A percentile compares a stretch with the other conserved stretches of the same genome.
phyloP scores from a whole-genome alignment of 1,284 basidiomycete genomes.

The Fomitopsis palustris region DNA sequence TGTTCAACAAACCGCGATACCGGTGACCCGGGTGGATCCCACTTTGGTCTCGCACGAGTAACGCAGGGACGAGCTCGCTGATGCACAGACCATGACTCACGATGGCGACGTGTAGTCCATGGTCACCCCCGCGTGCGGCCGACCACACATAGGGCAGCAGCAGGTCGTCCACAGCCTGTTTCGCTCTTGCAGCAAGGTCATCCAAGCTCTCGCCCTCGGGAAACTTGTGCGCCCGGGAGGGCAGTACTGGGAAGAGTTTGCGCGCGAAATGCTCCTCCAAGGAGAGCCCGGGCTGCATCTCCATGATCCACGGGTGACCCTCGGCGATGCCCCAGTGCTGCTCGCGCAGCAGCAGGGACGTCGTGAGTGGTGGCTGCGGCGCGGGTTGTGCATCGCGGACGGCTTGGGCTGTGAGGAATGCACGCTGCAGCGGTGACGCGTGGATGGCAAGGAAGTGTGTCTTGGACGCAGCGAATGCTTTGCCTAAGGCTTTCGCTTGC shows the following conservation, averaged over 20 bases:
- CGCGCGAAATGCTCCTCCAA: constrained; percentile 48
- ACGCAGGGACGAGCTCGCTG: constrained; percentile 53
- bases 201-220: constrained; percentile 72
- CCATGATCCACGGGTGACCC: constrained; percentile 49
- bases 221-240: constrained; percentile 52
- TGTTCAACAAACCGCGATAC: constrained; percentile 61
- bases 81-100: constrained; percentile 84
- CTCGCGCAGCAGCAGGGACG: constrained; percentile 55
- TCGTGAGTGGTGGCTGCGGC: constrained; percentile 52
- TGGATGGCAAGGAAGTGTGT: constrained; percentile 67
- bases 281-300: constrained; percentile 31
- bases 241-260: constrained; percentile 49
- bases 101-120: constrained; percentile 58
- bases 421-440: constrained; percentile 79
- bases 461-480: constrained; percentile 45
- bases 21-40: constrained; percentile 29
- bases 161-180: constrained; percentile 52
- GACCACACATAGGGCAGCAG: constrained; percentile 56
- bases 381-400: constrained; percentile 49
- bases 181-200: constrained; percentile 64
- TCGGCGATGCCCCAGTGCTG: constrained; percentile 76
- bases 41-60: constrained; percentile 41
- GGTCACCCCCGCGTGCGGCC: constrained; percentile 34
- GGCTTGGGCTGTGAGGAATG: constrained; percentile 65
- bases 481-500: constrained; percentile 82